Evolutionary conservation across 2,329 filamentous ascomycete species (phyloP), one percentile per base, ranked within the genome.

Genomic region (Alternaria brassicae): DNA sequence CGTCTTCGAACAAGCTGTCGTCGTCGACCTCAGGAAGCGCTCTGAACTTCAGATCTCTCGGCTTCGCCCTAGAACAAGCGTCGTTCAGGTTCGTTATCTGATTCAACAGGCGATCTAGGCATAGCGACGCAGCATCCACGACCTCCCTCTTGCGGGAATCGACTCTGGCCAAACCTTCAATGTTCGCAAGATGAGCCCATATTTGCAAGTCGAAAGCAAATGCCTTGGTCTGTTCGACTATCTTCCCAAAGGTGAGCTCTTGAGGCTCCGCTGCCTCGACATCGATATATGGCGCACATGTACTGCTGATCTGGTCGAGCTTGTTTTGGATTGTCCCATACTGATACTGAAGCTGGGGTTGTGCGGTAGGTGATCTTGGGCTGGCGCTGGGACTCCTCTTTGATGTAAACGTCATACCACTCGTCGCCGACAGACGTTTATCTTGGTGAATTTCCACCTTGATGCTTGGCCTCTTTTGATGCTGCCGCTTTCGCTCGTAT

Each of bases 171-270:
- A 68, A 59, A 19, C 64, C 54, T 0, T 71, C 52, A 30, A 74
- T 28, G 15, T 67, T 65, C 2, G 62, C 57, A 8, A 66, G 42
- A 30, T 69, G 60, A n/a, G 58, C 53, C 70, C 70, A 74, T 3
- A 70, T 50, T 12, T 63, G 53, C 36, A 74, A 45, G n/a, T 71
- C 68, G 25, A 71, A 68, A 1, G 62, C 47, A 44, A 69, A 67
- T 1, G 68, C 65, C n/a, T 69, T 62, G 3, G 66, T 60, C 13
- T 61, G 61, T 25, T 66, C 65, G 10, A 58, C 42, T 25, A 74
- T 72, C 52, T 72, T 72, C 6, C 56, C 53, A 40, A 74, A 73
- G 0, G 70, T 72, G 25, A 72, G 42, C 32, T 72, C 69, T 37
- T 37, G 60, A 1, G 71, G 68, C 12, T 68, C 52, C 7, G 66